Evolutionary conservation across 2,329 filamentous ascomycete genomes (phyloP), one percentile per base, ranked within the genome.

Genomic region (Biscogniauxia sp.): DNA sequence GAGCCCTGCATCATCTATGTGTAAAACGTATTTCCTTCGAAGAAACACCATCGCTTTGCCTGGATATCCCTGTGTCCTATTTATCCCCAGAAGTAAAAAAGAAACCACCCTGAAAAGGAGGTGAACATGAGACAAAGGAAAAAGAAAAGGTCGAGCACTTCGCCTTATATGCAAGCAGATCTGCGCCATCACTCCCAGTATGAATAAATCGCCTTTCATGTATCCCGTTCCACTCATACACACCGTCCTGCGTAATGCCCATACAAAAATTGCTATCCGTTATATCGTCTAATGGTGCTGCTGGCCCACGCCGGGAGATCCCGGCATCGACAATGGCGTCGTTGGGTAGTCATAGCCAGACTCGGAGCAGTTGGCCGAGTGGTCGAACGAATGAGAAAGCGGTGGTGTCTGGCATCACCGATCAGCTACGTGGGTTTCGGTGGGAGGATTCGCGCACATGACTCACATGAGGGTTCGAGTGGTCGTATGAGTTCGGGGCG

Each of bases 381-480:
- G 84, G 70, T 90, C 88, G 74, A 87, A 90, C 26, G 87, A 89
- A 73, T 90, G 88, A 70, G 88, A 90, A 69, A 92, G 84, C 72
- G 90, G 88, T 78, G 90, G 90, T 75, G 90, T 92, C 90, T 93
- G 78, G 69, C 67, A 74, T 70, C 69, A 76, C 74, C 74, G 74
- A 78, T 84, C 80, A 83, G 82, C 79, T 79, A 77, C 74, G 74
- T 72, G 73, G 69, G 70, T 76, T 74, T 74, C 74, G 74, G 69
- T 74, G 72, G 74, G 75, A 74, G 69, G 73, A 71, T 71, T 75
- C 73, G 72, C 78, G 79, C 71, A 75, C 79, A 75, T 78, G 78
- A 88, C 86, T 89, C 88, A 93, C 90, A 85, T 91, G 88, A 82
- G 88, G 85, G 77, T 85, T 84, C 75, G 85, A 84, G 68, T 87